Conservation (phyloP, 1,284 basidiomycete species). For the Cryptococcus jaspeensis region DNA sequence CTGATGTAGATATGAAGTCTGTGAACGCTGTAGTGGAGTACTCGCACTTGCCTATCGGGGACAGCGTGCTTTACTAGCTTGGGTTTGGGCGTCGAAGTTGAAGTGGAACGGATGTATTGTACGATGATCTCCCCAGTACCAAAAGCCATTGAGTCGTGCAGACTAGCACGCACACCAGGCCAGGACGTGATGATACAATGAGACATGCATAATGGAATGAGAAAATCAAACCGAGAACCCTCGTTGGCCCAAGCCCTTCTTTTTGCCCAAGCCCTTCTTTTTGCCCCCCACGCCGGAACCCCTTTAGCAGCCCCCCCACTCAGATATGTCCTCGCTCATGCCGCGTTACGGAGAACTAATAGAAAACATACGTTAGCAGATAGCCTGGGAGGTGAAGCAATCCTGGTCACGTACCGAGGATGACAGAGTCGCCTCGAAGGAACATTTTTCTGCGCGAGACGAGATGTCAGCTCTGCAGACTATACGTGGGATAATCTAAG, state of each 20-base stretch:
- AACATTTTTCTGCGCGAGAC: conserved; percentile 46
- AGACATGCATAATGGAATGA: conserved; percentile 14
- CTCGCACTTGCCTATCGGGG: conserved; percentile 40
- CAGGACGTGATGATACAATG: conserved; percentile 14
- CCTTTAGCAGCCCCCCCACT: neutral
- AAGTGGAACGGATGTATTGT: neutral
- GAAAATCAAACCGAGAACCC: neutral
- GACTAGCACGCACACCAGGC: neutral
- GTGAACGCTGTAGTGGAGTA: conserved; percentile 45
- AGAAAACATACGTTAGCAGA: conserved; percentile 5
- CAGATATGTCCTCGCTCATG: conserved; percentile 50
- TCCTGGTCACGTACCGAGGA: conserved; percentile 71
- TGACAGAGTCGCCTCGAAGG: conserved; percentile 85
- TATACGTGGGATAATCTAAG: neutral
- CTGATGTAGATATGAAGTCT: conserved; percentile 39
- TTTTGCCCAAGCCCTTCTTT: neutral
- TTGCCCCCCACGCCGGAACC: neutral
- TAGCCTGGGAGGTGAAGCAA: neutral
- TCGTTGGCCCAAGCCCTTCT: neutral
- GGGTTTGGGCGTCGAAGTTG: neutral
- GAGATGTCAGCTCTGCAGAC: too few relatives aligned
- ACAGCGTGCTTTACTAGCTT: conserved; percentile 34
- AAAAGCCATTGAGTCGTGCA: too few relatives aligned
- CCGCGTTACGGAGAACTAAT: conserved; percentile 80
- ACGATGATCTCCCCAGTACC: neutral